phyloP scores from a whole-genome alignment of 176 grass and related monocot genomes.

The Miscanthus lutarioriparius region DNA sequence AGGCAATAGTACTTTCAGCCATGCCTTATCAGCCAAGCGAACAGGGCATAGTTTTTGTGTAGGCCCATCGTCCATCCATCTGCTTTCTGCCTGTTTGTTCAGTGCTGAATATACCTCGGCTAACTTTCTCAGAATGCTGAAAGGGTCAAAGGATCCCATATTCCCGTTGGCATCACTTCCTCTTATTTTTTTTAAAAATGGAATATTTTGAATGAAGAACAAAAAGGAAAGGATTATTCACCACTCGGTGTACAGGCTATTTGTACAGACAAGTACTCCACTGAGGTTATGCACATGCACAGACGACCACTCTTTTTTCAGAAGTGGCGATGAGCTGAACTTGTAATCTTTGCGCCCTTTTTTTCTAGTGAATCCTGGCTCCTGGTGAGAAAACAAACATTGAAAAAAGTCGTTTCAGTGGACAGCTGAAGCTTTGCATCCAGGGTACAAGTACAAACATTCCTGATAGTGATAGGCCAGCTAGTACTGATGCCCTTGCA shows the following conservation, averaged over 20 bases:
- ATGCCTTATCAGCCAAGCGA: too few relatives aligned
- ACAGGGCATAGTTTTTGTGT: too few relatives aligned
- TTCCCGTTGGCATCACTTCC: neutral
- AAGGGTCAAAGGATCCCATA: neutral
- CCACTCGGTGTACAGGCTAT: neutral
- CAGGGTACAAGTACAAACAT: neutral
- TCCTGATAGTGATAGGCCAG: neutral
- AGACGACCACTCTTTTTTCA: slow-evolving; percentile 3
- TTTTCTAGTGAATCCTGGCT: neutral
- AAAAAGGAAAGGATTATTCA: neutral
- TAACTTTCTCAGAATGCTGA: neutral
- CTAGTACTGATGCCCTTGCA: neutral
- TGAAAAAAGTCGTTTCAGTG: neutral
- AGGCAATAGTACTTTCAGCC: too few relatives aligned
- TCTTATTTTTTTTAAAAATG: neutral
- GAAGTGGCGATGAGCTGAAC: neutral
- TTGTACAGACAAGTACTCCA: neutral
- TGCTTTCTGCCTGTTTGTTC: neutral
- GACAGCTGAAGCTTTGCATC: neutral
- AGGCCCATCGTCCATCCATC: neutral
- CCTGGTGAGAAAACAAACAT: neutral
- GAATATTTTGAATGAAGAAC: neutral
- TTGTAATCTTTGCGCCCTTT: neutral
- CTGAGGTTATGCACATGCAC: neutral
- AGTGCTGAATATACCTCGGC: neutral